Percentiles rank a stretch among this genome's conserved stretches.
Evolutionary conservation across 192 early-diverging fungal species (phyloP).

Genomic region (Martensiomyces pterosporus): DNA sequence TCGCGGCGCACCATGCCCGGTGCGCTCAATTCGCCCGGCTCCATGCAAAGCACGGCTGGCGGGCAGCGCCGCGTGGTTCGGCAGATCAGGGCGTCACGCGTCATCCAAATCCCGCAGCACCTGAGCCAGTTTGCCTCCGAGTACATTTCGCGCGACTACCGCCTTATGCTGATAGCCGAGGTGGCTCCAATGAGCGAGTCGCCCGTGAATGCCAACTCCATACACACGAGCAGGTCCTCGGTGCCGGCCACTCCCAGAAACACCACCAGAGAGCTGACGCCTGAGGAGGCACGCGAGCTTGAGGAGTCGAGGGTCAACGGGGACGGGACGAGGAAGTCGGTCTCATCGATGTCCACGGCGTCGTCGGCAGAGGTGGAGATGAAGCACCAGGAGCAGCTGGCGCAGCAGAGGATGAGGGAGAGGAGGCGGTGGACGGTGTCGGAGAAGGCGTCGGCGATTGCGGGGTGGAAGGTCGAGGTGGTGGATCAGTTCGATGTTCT

Average conservation of each 20-base stretch:
- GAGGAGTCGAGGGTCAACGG: no score
- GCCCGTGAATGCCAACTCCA: conserved; percentile 7
- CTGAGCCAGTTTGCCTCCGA: conserved; percentile 50
- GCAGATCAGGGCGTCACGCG: conserved; percentile 38
- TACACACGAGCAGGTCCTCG: conserved; percentile 9
- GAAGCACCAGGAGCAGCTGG: not conserved
- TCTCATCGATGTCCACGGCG: not conserved
- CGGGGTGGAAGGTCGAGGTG: conserved; percentile 36
- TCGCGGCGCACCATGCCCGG: no score
- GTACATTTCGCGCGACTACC: conserved; percentile 48
- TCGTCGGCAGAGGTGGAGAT: no score
- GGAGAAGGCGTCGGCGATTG: conserved; percentile 44
- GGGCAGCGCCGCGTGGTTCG: conserved; percentile 15
- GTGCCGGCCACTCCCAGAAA: not conserved
- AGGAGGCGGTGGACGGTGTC: conserved; percentile 21
- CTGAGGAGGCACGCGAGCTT: no score
- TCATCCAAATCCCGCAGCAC: conserved; percentile 27
- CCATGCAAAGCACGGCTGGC: no score
- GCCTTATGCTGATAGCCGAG: conserved; percentile 41
- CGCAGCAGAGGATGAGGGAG: not conserved
- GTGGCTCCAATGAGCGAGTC: conserved; percentile 27
- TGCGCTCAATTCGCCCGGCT: no score
- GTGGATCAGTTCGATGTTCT: conserved; percentile 43
- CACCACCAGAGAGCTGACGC: no score
- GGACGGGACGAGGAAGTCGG: not conserved